These are phyloP conservation scores for Sphaceloma murrayae DNA, from an alignment of 2,329 filamentous ascomycete species.

Conservation along the genomic window DNA sequence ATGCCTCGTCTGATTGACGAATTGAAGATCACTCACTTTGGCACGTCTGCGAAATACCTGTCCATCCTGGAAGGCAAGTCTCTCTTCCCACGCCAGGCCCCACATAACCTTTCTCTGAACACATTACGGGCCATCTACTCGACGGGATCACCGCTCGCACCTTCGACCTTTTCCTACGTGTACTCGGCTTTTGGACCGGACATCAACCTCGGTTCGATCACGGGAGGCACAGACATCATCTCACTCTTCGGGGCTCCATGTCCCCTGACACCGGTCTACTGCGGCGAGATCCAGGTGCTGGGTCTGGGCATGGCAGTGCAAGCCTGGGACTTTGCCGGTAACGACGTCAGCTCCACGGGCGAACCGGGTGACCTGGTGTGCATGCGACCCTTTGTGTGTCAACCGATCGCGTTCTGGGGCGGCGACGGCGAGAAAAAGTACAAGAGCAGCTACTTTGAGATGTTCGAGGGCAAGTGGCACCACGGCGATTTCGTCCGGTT, in stretches of 20 bases:
- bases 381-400: slow-evolving; percentile 74
- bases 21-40: slow-evolving; percentile 80
- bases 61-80: slow-evolving; percentile 76
- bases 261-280: slow-evolving; percentile 40
- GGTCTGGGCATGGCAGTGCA: slow-evolving; percentile 44
- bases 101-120: slow-evolving; percentile 46
- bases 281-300: slow-evolving; percentile 42
- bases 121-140: slow-evolving; percentile 80
- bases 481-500: slow-evolving; percentile 83
- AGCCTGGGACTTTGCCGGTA: slow-evolving; percentile 45
- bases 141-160: slow-evolving; percentile 82
- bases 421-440: slow-evolving; percentile 65
- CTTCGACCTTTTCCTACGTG: slow-evolving; percentile 85
- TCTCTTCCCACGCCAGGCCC: slow-evolving; percentile 45
- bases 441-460: slow-evolving; percentile 74
- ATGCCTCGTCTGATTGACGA: slow-evolving; percentile 75
- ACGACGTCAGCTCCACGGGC: slow-evolving; percentile 49
- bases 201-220: slow-evolving; percentile 85
- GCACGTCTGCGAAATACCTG: slow-evolving; percentile 88
- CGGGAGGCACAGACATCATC: slow-evolving; percentile 92
- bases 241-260: slow-evolving; percentile 86
- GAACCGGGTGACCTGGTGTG: slow-evolving; percentile 84
- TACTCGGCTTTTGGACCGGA: slow-evolving; percentile 66
- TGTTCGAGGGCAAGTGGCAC: slow-evolving; percentile 73
- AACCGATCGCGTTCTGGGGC: slow-evolving; percentile 85